A percentile compares a stretch with the other conserved stretches of the same genome.
phyloP scores from a whole-genome alignment of 192 early-diverging fungal species.

The Glomus cerebriforme region DNA sequence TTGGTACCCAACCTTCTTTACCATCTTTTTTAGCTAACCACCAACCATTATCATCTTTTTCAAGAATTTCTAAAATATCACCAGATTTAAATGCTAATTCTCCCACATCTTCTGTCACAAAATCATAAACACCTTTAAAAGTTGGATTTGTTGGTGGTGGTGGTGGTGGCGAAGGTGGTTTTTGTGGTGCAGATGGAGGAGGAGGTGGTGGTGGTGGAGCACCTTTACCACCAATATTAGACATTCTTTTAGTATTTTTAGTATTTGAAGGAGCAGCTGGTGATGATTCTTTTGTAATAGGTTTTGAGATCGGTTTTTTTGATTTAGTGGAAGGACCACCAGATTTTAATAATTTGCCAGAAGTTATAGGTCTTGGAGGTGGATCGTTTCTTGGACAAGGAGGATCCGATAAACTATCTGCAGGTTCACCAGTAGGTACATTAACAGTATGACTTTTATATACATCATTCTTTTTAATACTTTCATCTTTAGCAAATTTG shows the following conservation, averaged over 20 bases:
- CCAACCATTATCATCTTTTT: conserved; percentile 92
- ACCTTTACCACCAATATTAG: background rate
- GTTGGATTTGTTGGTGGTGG: conserved; percentile 57
- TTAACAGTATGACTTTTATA: conserved; percentile 75
- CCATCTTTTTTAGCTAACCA: conserved; percentile 68
- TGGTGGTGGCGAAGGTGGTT: conserved; percentile 36
- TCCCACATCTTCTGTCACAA: conserved; percentile 60
- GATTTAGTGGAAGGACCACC: conserved; percentile 31
- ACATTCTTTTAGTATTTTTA: conserved; percentile 27
- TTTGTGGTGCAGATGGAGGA: conserved; percentile 36
- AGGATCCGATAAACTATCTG: conserved; percentile 55
- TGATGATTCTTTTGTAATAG: conserved; percentile 18
- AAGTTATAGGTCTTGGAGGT: conserved; percentile 38
- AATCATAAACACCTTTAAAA: conserved; percentile 59
- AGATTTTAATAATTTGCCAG: conserved; percentile 38
- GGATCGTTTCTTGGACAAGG: conserved; percentile 37
- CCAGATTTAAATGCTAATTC: conserved; percentile 68
- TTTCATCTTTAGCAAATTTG: conserved; percentile 78
- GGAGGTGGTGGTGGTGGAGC: conserved; percentile 61
- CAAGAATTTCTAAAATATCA: conserved; percentile 73
- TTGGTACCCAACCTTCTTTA: conserved; percentile 76
- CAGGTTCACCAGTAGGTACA: conserved; percentile 62
- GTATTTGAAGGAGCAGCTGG: conserved; percentile 20
- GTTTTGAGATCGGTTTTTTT: conserved; percentile 1
- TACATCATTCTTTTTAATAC: conserved; percentile 46